Evolutionary conservation across 768 basidiomycete genomes (phyloP), one percentile per base, ranked within the genome.

Genomic region (Phylloporus arenicola): DNA sequence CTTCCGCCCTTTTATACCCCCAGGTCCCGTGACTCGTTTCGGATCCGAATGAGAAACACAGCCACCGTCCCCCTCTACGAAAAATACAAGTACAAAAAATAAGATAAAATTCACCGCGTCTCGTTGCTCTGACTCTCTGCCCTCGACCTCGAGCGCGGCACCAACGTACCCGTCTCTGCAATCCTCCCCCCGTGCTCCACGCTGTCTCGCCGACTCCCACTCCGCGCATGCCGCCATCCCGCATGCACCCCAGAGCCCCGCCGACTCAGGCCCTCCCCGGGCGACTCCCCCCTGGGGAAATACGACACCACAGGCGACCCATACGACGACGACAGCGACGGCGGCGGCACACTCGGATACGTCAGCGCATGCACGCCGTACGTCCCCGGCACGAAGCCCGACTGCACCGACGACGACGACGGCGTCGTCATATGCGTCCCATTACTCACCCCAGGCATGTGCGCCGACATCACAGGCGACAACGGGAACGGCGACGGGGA

Each of bases 311-410:
- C 75, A 8, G 86, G 83, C 6, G 84, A 85, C 13, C 88, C 88
- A 56, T 88, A 84, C 10, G 86, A 87, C 7, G 84, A 86, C 6
- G 85, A 86, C 24, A 89, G 67, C 2, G 86, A 87, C 3, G 89
- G 89, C 11, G 89, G 89, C 2, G 90, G 89, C 0, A 91, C 90
- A 6, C 82, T 83, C 0, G 89, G 89, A 58, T 92, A 92, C 5
- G 86, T 78, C 45, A 92, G 73, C 13, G 74, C 64, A 43, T 70
- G 65, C 43, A 49, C 48, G 2, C 48, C 48, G 6, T 50, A 29
- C 35, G 34, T 37, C 7, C 46, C 46, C n/a, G 46, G 38, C 25
- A 30, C 42, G 8, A 69, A 67, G 48, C 74, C 74, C 8, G 75
- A 68, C 34, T 74, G 72, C 45, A 77, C 46, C 24, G 76, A 71